Evolutionary conservation across 1,284 basidiomycete genomes (phyloP).

Genomic region (Mycena sp.): DNA sequence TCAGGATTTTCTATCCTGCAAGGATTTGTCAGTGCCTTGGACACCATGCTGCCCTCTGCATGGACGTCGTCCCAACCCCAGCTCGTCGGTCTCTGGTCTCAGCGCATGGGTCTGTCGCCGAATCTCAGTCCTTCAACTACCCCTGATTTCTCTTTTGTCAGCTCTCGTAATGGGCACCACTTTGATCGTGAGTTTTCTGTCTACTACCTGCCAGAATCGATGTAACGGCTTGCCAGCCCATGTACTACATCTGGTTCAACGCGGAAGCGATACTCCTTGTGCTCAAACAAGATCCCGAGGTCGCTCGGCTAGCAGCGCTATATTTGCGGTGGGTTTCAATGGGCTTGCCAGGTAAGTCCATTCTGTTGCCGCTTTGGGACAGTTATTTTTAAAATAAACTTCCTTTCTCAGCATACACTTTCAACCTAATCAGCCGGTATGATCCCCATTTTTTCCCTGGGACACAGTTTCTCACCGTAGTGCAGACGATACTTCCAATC

Average conservation of each 20-base stretch:
- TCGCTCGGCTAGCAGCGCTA: slow-evolving; percentile 79
- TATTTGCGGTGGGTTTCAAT: slow-evolving; percentile 85
- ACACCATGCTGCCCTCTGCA: slow-evolving; percentile 90
- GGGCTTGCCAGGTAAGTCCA: slow-evolving; percentile 75
- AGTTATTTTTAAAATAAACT: not conserved
- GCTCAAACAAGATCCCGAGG: slow-evolving; percentile 87
- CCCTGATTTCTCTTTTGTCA: slow-evolving; percentile 38
- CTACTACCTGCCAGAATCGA: not conserved
- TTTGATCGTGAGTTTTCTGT: slow-evolving; percentile 59
- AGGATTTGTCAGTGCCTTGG: slow-evolving; percentile 86
- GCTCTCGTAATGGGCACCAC: slow-evolving; percentile 72
- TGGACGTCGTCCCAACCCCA: slow-evolving; percentile 89
- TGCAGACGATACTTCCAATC: slow-evolving; percentile 88
- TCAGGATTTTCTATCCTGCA: slow-evolving; percentile 77
- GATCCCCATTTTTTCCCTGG: slow-evolving; percentile 30
- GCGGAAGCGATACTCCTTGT: slow-evolving; percentile 81
- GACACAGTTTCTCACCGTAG: not conserved
- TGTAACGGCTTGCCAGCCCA: slow-evolving; percentile 8
- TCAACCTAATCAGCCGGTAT: slow-evolving; percentile 75
- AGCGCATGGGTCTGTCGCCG: slow-evolving; percentile 79
- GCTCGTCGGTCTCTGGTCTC: slow-evolving; percentile 90
- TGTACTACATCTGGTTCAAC: slow-evolving; percentile 76
- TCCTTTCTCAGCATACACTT: slow-evolving; percentile 76
- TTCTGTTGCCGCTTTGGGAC: slow-evolving; percentile 9
- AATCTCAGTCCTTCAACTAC: not conserved